phyloP scores from a whole-genome alignment of 495 filamentous ascomycete genomes.

The Neurospora sp. region DNA sequence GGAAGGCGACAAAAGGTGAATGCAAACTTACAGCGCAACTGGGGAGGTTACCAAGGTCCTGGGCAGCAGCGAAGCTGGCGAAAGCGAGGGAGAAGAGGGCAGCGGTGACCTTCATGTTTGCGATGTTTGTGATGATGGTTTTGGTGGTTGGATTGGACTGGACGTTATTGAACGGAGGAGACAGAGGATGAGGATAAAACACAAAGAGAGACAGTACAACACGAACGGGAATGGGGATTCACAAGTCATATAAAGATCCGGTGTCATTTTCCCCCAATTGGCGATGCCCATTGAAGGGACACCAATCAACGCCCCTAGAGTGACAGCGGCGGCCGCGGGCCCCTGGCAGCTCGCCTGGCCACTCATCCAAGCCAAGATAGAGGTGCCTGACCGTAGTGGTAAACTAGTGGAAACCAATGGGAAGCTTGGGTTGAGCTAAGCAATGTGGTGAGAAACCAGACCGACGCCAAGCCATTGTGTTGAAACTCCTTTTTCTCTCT shows the following conservation, averaged over 20 bases:
- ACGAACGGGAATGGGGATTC: background rate
- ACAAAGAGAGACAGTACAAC: slow-evolving; percentile 1
- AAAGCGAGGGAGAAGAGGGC: slow-evolving; percentile 22
- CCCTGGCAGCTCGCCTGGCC: background rate
- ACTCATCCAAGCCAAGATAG: background rate
- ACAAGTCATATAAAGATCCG: background rate
- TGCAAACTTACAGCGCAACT: slow-evolving; percentile 40
- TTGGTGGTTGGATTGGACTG: background rate
- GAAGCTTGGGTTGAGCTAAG: background rate
- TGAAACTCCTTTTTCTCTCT: background rate
- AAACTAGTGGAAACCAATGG: background rate
- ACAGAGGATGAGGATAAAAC: background rate
- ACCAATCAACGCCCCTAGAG: background rate
- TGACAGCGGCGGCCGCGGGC: background rate
- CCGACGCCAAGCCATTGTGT: background rate
- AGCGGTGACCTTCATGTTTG: slow-evolving; percentile 29
- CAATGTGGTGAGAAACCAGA: background rate
- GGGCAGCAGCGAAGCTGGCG: slow-evolving; percentile 26
- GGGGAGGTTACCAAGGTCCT: slow-evolving; percentile 36
- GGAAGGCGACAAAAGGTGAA: slow-evolving; percentile 1
- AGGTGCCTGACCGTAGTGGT: background rate
- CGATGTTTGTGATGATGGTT: background rate
- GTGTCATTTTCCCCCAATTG: background rate
- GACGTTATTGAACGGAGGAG: background rate
- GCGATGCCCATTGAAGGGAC: background rate